Base-by-base conservation (phyloP, 2,329 filamentous ascomycete species). In the Neoscytalidium dimidiatum region DNA sequence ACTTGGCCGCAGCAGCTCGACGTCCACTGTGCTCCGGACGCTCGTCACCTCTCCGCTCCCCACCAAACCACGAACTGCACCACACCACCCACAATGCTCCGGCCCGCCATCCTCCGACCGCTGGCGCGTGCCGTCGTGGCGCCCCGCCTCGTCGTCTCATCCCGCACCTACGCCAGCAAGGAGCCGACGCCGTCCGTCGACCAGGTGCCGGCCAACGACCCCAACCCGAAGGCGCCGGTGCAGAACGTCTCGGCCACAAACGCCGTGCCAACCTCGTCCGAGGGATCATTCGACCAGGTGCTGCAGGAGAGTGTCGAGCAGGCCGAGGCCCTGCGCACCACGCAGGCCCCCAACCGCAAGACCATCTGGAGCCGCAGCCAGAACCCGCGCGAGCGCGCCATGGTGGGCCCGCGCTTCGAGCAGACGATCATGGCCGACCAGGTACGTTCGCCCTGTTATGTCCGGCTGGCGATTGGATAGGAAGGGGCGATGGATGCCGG, bases 331-430 rank as follows among this genome's bases (percentile, higher is more conserved):
- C 80, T 82, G 72, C 83, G 87, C 68, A 80, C 85, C 64, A 80
- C 84, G 78, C 95, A 99, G 83, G 92, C 94, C 33, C 95, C 95
- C 23, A 99, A 99, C 83, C 88, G 93, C 67, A 79, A 82, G 62
- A 85, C 29, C 19, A 85, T 92, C 66, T 99, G 95, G 95, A 92
- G 92, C 67, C 82, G 87, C 74, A 96, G 88, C 81, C 95, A 99
- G 85, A 87, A 88, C 79, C 88, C 92, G 43, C 86, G 94, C 73
- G 85, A 87, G 62, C 80, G 88, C 78, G 95, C 93, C 62, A 99
- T 99, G 94, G 88, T 88, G 46, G 95, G 95, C 46, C 95, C 95
- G 69, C 85, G 94, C 71, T 99, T 99, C 75, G 95, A 99, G 84
- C 94, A 98, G 87, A 98, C 92, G 35, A 92, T 96, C 74, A 94